Percentiles rank a stretch among this genome's conserved stretches.
These are phyloP conservation scores for Tylopilus plumbeoviolaceoides DNA, from an alignment of 768 basidiomycete species.

Conservation along the genomic window DNA sequence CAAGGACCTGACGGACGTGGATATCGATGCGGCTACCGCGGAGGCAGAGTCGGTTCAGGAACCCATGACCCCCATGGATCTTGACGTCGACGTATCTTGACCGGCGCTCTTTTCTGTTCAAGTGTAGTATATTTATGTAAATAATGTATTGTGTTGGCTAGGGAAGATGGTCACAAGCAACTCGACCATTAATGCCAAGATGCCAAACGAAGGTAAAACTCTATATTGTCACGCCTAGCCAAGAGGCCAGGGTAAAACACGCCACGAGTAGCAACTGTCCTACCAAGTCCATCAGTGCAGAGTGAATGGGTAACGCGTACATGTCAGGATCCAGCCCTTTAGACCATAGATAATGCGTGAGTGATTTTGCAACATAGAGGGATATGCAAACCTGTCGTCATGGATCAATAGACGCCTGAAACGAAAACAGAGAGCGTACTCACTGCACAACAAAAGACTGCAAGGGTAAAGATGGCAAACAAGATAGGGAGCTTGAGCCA, in stretches of 20 bases:
- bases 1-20: constrained; percentile 29
- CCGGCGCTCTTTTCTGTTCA: background rate
- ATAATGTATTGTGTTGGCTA: background rate
- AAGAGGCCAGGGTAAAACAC: constrained; percentile 65
- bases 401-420: background rate
- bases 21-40: constrained; percentile 21
- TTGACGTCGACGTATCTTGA: constrained; percentile 39
- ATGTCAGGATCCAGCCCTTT: constrained; percentile 81
- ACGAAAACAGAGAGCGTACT: constrained; percentile 31
- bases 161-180: background rate
- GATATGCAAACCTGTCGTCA: constrained; percentile 63
- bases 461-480: constrained; percentile 63
- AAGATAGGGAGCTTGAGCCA: constrained; percentile 74
- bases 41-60: constrained; percentile 33
- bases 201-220: background rate
- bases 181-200: background rate
- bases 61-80: constrained; percentile 35
- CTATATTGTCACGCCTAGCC: constrained; percentile 28
- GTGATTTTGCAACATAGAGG: constrained; percentile 55
- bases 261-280: constrained; percentile 77
- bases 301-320: constrained; percentile 91
- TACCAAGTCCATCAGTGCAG: constrained; percentile 80
- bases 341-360: constrained; percentile 79
- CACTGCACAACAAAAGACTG: constrained; percentile 77
- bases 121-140: background rate